Percentiles rank a stretch among this genome's conserved stretches.
phyloP scores from a whole-genome alignment of 2,329 filamentous ascomycete genomes.

The Fusarium sambucinum region DNA sequence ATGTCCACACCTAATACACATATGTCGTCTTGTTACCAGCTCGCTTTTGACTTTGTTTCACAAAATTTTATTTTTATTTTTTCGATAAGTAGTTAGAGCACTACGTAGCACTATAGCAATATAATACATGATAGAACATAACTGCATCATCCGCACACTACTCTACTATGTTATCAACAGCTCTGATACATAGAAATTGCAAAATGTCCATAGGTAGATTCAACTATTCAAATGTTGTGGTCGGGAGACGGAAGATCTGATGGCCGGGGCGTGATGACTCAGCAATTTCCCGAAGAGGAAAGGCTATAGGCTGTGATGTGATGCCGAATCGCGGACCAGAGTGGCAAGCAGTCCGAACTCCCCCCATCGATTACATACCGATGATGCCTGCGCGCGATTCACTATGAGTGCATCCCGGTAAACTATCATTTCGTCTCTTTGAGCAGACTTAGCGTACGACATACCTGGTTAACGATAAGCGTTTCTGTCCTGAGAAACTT shows the following conservation, averaged over 20 bases:
- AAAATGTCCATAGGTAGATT: neutral
- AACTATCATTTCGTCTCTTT: constrained; percentile 29
- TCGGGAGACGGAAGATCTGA: constrained; percentile 43
- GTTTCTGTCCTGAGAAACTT: constrained; percentile 12
- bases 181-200: neutral
- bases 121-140: too few relatives aligned
- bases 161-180: neutral
- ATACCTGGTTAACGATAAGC: constrained; percentile 17
- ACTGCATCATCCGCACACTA: neutral
- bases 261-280: constrained; percentile 42
- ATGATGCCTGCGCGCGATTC: constrained; percentile 45
- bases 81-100: too few relatives aligned
- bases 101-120: too few relatives aligned
- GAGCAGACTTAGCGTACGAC: constrained; percentile 21
- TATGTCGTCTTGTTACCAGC: neutral
- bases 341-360: constrained; percentile 47
- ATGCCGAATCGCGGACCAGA: constrained; percentile 48
- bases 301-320: constrained; percentile 43
- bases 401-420: constrained; percentile 48
- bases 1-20: constrained; percentile 11
- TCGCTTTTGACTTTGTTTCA: neutral
- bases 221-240: neutral
- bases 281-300: constrained; percentile 42
- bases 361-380: constrained; percentile 35
- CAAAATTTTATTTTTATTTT: too few relatives aligned